Evolutionary conservation across 495 filamentous ascomycete genomes (phyloP), one percentile per base, ranked within the genome.

Genomic region (Hypoxylon fragiforme): DNA sequence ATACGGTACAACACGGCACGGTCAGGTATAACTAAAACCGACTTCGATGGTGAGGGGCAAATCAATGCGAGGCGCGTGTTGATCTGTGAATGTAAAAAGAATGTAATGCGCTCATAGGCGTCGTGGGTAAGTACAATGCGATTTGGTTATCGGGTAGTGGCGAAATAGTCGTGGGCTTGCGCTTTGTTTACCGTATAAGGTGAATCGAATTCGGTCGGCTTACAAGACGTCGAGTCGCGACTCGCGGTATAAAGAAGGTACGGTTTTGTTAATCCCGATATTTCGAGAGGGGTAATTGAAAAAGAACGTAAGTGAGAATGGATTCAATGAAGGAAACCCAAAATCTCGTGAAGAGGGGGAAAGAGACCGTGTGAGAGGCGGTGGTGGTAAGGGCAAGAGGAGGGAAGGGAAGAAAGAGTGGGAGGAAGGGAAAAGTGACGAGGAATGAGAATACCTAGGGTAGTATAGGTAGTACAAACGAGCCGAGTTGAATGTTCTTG

Each of bases 251-350:
- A 66, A 64, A 3, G 63, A 66, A 58, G 46, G 65, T 62, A n/a
- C n/a, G n/a, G n/a, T n/a, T n/a, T n/a, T n/a, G 52, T 37, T 44
- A 35, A 46, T 64, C 44, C 50, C 50, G 24, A 48, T 50, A 53
- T 38, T 39, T 54, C 60, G 61, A 44, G 61, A 46, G 36, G 50
- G 31, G 45, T 41, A 48, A 47, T 40, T 37, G 36, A 54, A 60
- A 67, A 65, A 61, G 65, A 65, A 68, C 52, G 65, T 41, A 65
- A 65, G 44, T 58, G 65, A 65, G 60, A 61, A 61, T 38, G 62
- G 51, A 65, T 62, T 50, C 55, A 54, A 57, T 45, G 53, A 65
- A 60, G 43, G 34, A 60, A 56, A 40, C 55, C 55, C 59, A 56
- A 60, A 61, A 60, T 52, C 64, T 57, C 8, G 48, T 49, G 49